Evolutionary conservation across 2,329 filamentous ascomycete genomes (phyloP).

Genomic region (Colletotrichum sp.): DNA sequence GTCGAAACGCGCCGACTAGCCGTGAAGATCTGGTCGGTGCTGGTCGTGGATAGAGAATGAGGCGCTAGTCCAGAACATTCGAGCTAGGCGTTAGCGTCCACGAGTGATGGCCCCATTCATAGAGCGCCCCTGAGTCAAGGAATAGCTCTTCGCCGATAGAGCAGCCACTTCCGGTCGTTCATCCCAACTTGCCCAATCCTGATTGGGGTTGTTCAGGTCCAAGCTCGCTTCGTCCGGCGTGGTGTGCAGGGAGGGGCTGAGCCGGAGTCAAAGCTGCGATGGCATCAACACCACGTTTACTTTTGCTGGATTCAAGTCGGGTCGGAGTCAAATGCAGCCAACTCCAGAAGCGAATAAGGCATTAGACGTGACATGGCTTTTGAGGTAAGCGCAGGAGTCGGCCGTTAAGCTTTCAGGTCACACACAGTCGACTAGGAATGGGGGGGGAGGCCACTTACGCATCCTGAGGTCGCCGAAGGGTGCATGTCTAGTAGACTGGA

Average conservation of each 20-base stretch:
- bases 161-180: constrained; percentile 17
- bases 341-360: background rate
- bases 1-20: constrained; percentile 3
- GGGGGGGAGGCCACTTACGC: background rate
- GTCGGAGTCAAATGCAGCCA: background rate
- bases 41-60: background rate
- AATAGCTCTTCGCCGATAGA: constrained; percentile 1
- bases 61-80: constrained; percentile 8
- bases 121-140: constrained; percentile 16
- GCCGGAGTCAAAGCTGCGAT: constrained; percentile 1
- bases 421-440: background rate
- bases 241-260: background rate
- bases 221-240: constrained; percentile 14
- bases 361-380: background rate
- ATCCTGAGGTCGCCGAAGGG: constrained; percentile 5
- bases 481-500: background rate
- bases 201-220: constrained; percentile 2
- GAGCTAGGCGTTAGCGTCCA: background rate
- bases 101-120: background rate
- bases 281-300: background rate
- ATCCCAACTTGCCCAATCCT: background rate
- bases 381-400: constrained; percentile 2
- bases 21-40: background rate
- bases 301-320: background rate
- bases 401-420: constrained; percentile 6